A percentile compares a stretch with the other conserved stretches of the same genome.
Evolutionary conservation across 2,329 filamentous ascomycete genomes (phyloP).

Genomic region (Sordariomycetes sp.): DNA sequence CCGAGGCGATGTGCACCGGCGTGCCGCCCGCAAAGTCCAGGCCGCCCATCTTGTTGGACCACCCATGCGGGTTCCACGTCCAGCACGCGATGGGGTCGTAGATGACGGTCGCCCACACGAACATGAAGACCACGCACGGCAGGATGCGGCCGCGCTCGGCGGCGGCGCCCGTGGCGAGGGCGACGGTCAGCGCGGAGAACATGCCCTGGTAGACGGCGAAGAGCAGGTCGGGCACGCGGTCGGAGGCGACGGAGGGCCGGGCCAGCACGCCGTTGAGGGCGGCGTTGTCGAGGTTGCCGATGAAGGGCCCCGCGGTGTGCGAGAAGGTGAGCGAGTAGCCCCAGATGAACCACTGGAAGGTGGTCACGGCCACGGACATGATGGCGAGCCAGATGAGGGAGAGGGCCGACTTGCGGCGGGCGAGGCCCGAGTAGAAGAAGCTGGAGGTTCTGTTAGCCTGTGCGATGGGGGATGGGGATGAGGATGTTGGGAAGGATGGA

Average conservation of each 20-base stretch:
- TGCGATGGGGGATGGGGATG: too few relatives aligned
- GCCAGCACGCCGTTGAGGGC: constrained; percentile 68
- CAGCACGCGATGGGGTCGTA: constrained; percentile 92
- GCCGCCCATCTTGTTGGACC: constrained; percentile 69
- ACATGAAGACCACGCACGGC: constrained; percentile 85
- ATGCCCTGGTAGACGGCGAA: constrained; percentile 84
- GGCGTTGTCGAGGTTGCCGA: constrained; percentile 71
- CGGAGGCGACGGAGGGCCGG: constrained; percentile 62
- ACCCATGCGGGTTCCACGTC: constrained; percentile 82
- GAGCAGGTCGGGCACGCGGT: constrained; percentile 67
- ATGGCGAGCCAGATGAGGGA: constrained; percentile 86
- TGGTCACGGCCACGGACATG: constrained; percentile 74
- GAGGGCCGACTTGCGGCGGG: constrained; percentile 77
- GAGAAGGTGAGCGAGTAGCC: constrained; percentile 77
- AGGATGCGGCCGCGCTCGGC: constrained; percentile 83
- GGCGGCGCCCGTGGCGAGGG: constrained; percentile 73
- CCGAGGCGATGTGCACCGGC: constrained; percentile 80
- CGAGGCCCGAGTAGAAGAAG: constrained; percentile 90
- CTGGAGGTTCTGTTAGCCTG: constrained; percentile 17
- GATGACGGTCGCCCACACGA: constrained; percentile 80
- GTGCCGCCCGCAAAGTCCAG: constrained; percentile 86
- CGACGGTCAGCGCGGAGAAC: constrained; percentile 80
- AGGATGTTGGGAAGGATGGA: too few relatives aligned
- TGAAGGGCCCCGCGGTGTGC: constrained; percentile 62
- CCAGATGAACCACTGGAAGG: constrained; percentile 95